Percentiles rank a stretch among this genome's conserved stretches.
phyloP scores from a whole-genome alignment of 768 basidiomycete genomes.

The Amanita pseudoporphyria region DNA sequence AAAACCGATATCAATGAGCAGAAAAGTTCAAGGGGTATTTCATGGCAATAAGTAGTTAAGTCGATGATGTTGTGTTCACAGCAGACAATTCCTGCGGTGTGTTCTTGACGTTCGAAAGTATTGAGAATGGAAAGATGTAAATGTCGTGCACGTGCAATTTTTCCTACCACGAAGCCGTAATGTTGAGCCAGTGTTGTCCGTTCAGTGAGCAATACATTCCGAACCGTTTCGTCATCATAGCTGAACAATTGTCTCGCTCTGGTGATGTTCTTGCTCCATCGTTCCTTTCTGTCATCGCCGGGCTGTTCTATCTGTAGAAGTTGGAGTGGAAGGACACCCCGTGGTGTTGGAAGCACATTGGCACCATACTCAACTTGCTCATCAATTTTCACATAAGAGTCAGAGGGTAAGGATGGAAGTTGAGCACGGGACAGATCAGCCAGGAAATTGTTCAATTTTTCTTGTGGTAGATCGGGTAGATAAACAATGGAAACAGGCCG shows the following conservation, averaged over 20 bases:
- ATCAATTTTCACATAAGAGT: constrained; percentile 39
- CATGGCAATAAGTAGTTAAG: constrained; percentile 49
- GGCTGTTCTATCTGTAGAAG: constrained; percentile 38
- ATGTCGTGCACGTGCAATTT: constrained; percentile 50
- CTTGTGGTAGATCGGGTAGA: constrained; percentile 47
- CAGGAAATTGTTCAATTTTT: constrained; percentile 49
- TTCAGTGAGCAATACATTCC: constrained; percentile 59
- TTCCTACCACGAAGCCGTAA: constrained; percentile 68
- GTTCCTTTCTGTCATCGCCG: constrained; percentile 29
- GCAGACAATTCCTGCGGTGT: constrained; percentile 40
- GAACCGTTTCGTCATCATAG: constrained; percentile 42
- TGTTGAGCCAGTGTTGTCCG: constrained; percentile 59
- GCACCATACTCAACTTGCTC: constrained; percentile 48
- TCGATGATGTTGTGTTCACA: constrained; percentile 46
- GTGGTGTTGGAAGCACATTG: constrained; percentile 19
- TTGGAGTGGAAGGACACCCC: constrained; percentile 31
- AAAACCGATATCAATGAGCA: constrained; percentile 53
- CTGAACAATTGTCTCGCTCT: constrained; percentile 44
- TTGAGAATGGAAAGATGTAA: constrained; percentile 49
- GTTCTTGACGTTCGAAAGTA: constrained; percentile 30
- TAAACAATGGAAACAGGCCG: constrained; percentile 57
- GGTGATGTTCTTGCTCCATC: constrained; percentile 34
- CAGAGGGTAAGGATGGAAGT: constrained; percentile 23
- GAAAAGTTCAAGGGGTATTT: constrained; percentile 57
- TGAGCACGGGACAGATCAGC: constrained; percentile 36